Base-by-base conservation (phyloP, 73 alveolate genomes). In the Blepharisma stoltei region DNA sequence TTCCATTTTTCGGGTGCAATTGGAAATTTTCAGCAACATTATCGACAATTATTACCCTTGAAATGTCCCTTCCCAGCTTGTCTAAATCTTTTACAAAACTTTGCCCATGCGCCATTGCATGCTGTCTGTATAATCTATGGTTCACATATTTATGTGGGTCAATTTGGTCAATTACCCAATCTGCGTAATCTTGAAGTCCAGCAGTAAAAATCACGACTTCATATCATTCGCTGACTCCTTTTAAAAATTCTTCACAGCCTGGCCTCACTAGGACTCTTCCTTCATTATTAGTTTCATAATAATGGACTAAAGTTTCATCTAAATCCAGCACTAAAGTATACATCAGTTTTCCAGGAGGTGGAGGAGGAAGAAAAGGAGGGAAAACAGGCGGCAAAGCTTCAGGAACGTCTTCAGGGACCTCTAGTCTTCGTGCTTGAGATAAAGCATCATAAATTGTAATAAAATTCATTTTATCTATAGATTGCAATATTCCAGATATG, bases 201-300 rank as follows among this genome's bases (percentile, higher is more conserved):
- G 99, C 99, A n/a, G 99, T 96, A 77, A 96, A 96, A 27, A 96
- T 92, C n/a, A 96, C 96, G 53, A 96, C 88, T 85, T 96, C 99
- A 82, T 86, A 96, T 18, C 86, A 78, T 85, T 93, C 90, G 21
- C 95, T 77, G 95, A 95, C 90, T 53, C 90, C 98, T 78, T 88
- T 82, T 38, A 96, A 84, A 85, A 96, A 96, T 83, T 86, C 85
- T 27, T 84, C 87, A 48, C 97, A 83, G 52, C 84, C 92, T 20
- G 99, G 99, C 54, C 99, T 75, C 27, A 95, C 89, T 38, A 89
- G 69, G 66, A 94, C 95, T 4, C 86, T 77, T 5, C 99, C 99
- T 70, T 95, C 96, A 43, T 92, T 83, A 18, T 93, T 91, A 14
- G 88, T 90, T 70, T 96, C 97, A 66, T 86, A 90, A 86, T 88